Evolutionary conservation across 1,284 basidiomycete species (phyloP), one percentile per base, ranked within the genome.

Genomic region (Lignosus rhinocerotis): DNA sequence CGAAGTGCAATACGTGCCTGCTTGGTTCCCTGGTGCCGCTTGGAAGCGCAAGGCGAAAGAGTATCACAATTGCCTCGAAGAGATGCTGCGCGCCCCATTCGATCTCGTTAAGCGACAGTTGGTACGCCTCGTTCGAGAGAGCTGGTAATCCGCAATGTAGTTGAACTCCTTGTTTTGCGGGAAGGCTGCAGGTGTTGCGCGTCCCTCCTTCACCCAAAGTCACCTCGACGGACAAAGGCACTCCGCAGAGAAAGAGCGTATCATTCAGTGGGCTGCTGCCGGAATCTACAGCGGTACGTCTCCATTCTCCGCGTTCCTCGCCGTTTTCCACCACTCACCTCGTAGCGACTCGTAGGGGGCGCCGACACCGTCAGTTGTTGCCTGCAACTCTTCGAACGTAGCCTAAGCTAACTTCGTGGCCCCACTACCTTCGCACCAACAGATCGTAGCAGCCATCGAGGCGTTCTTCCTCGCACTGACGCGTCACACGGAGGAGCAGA

Each of bases 21-120:
- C 74, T 6, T 88, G 87, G 86, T 76, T 86, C 59, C 86, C 86
- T 36, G 86, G 86, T n/a, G 81, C 84, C 14, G 73, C 72, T 11
- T 88, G 86, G 74, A 80, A 81, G 65, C 72, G 63, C 55, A 78
- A 72, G 54, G 85, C 86, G 0, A 74, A 73, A 47, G 69, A 74
- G 47, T 85, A 83, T 80, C 74, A 75, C 19, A 67, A 69, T 2
- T 82, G 78, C 0, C 73, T 86, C 39, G 64, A 72, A 14, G 76
- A 82, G 36, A 78, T 84, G 79, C 80, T 83, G 33, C 77, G 84
- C n/a, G 73, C 72, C 52, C 84, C 86, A 19, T 75, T 80, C 64
- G 75, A 78, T 46, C 84, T 79, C 56, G 83, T 85, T 44, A 85
- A 83, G 68, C 76, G 82, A 59, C 80, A 86, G 65, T 78, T 87